Evolutionary conservation across 768 basidiomycete genomes (phyloP).

Genomic region (Tricholoma sp.): DNA sequence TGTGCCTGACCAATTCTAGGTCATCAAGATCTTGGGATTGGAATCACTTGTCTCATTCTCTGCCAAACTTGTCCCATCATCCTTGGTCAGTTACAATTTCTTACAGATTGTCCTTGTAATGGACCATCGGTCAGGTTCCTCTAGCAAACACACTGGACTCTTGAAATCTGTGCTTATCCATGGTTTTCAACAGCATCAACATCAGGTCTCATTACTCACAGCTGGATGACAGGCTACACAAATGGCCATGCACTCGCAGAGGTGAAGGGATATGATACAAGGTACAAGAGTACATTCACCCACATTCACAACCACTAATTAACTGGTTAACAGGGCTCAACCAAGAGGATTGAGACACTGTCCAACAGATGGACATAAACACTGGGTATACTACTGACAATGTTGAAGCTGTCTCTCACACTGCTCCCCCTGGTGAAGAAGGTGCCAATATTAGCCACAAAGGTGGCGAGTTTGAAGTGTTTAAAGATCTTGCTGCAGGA

Average conservation of each 20-base stretch:
- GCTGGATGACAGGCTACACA: not conserved
- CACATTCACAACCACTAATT: not conserved
- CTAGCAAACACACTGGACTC: not conserved
- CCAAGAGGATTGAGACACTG: not conserved
- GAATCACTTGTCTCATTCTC: no score
- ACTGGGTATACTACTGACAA: not conserved
- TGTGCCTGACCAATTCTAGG: no score
- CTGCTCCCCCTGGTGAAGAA: constrained; percentile 6
- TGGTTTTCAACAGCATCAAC: not conserved
- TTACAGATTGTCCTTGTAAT: not conserved
- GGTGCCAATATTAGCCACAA: constrained; percentile 10
- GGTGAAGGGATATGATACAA: not conserved
- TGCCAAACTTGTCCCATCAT: no score
- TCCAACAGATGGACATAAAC: constrained; percentile 4
- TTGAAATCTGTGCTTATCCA: not conserved
- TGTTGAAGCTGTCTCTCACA: constrained; percentile 3
- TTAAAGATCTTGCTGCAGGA: constrained; percentile 4
- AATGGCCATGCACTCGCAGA: not conserved
- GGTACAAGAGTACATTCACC: not conserved
- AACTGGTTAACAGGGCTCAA: not conserved
- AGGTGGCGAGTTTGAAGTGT: constrained; percentile 10
- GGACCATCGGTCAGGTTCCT: not conserved
- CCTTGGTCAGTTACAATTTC: no score
- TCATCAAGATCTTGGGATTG: no score
- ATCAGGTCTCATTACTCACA: not conserved